A percentile compares a stretch with the other conserved stretches of the same genome.
Evolutionary conservation across 345 rosid genomes (phyloP).

Genomic region (Murraya paniculata): DNA sequence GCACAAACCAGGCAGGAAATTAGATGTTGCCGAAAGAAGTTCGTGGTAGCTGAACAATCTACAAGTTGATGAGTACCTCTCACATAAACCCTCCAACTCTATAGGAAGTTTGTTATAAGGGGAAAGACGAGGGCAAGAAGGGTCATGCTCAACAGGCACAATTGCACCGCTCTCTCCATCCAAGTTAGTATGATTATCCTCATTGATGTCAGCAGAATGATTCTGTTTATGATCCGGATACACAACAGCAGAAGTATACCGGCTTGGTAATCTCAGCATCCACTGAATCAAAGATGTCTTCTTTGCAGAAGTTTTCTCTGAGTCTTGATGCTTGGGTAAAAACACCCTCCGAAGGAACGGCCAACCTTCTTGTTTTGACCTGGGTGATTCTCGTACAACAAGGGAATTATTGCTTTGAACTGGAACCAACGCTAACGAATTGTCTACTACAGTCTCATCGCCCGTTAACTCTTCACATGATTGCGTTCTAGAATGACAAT

Average conservation of each 20-base stretch:
- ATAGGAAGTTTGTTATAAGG: conserved; percentile 43
- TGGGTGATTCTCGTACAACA: conserved; percentile 11
- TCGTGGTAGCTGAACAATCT: conserved; percentile 80
- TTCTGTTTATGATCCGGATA: conserved; percentile 64
- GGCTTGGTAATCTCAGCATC: conserved; percentile 50
- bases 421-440: conserved; percentile 57
- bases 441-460: conserved; percentile 28
- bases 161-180: conserved; percentile 59
- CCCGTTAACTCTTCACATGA: conserved; percentile 8
- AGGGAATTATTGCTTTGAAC: conserved; percentile 24
- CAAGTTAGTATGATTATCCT: conserved; percentile 31
- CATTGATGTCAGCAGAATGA: conserved; percentile 25
- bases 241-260: conserved; percentile 51
- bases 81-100: conserved; percentile 66
- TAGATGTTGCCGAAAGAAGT: conserved; percentile 62
- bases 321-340: conserved; percentile 25
- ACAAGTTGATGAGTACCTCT: conserved; percentile 71
- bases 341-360: conserved; percentile 46
- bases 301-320: conserved; percentile 45
- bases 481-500: conserved; percentile 14
- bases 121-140: conserved; percentile 38
- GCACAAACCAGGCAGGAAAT: conserved; percentile 64
- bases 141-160: conserved; percentile 41
- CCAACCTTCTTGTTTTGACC: conserved; percentile 57
- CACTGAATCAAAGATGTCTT: conserved; percentile 42